Evolutionary conservation across 2,329 filamentous ascomycete genomes (phyloP).

Genomic region (Botrytis galanthina): DNA sequence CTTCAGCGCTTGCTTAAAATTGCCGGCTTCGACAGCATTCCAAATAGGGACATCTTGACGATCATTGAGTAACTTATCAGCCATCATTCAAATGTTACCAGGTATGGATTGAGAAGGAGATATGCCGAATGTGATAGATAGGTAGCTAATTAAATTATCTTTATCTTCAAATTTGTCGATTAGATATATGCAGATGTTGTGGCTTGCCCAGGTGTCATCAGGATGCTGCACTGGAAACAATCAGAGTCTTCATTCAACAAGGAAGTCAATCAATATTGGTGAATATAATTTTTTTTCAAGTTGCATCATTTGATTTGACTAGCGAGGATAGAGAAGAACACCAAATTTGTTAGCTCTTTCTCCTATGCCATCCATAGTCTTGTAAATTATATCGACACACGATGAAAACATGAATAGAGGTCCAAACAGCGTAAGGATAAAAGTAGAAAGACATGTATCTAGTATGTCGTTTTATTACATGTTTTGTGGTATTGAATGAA

Average conservation of each 20-base stretch:
- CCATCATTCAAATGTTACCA: constrained; percentile 26
- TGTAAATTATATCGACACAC: not conserved
- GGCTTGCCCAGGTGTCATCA: not conserved
- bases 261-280: not conserved
- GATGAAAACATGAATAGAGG: not conserved
- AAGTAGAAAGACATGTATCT: not conserved
- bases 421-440: no score
- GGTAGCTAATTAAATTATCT: not conserved
- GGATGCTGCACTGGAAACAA: not conserved
- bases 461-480: not conserved
- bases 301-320: constrained; percentile 1
- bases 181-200: constrained; percentile 3
- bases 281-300: constrained; percentile 11
- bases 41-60: constrained; percentile 38
- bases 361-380: not conserved
- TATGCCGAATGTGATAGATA: not conserved
- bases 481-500: not conserved
- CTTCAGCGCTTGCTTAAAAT: constrained; percentile 40
- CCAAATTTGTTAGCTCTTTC: not conserved
- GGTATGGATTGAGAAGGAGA: not conserved
- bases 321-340: constrained; percentile 15
- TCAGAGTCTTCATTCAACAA: not conserved
- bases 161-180: not conserved
- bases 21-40: constrained; percentile 38
- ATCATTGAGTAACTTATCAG: constrained; percentile 31